Conservation (phyloP, 805 yeast species). For the Candida orba region DNA sequence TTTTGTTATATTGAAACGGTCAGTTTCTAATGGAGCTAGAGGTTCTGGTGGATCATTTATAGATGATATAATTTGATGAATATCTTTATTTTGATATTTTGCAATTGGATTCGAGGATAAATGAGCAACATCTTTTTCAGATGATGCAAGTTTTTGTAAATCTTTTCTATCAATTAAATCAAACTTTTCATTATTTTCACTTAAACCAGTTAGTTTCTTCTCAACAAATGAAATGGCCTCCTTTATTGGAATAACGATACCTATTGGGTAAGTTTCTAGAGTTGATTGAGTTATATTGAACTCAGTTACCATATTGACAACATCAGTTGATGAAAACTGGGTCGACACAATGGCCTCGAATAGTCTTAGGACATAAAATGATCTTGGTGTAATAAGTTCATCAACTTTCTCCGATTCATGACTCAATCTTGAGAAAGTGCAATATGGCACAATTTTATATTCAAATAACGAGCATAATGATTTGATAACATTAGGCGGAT, state of each 20-base stretch:
- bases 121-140: neutral
- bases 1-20: conserved; percentile 57
- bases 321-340: conserved; percentile 41
- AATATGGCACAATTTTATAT: conserved; percentile 40
- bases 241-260: conserved; percentile 59
- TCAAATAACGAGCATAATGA: conserved; percentile 48
- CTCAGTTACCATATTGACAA: conserved; percentile 56
- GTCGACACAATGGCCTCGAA: conserved; percentile 58
- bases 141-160: conserved; percentile 28
- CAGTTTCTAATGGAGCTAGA: conserved; percentile 60
- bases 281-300: conserved; percentile 43
- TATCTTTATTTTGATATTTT: conserved; percentile 29
- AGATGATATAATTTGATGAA: conserved; percentile 33
- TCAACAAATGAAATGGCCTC: conserved; percentile 54
- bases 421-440: conserved; percentile 59
- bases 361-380: conserved; percentile 47
- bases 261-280: conserved; percentile 67
- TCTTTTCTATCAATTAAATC: conserved; percentile 66
- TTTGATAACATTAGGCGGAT: conserved; percentile 55
- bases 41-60: conserved; percentile 38
- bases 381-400: conserved; percentile 56
- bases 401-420: conserved; percentile 59
- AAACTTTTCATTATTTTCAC: conserved; percentile 32
- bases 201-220: conserved; percentile 43
- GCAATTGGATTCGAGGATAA: conserved; percentile 2